Conservation (phyloP, 495 filamentous ascomycete species). For the Penicillium coprophilum region DNA sequence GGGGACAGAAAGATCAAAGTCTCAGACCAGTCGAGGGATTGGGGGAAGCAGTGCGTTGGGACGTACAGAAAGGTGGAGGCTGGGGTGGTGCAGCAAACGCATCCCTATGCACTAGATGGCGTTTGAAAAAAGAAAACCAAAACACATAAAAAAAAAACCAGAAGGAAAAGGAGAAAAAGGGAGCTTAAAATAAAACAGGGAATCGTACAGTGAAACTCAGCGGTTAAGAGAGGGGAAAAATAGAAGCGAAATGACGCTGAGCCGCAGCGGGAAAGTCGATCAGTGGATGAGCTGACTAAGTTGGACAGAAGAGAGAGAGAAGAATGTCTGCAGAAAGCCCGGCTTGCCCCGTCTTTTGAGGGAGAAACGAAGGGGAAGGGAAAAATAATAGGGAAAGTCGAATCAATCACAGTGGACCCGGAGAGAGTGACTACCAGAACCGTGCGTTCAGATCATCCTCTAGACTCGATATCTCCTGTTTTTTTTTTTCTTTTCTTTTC, state of each 20-base stretch:
- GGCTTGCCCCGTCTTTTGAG: constrained; percentile 27
- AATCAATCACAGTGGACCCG: constrained; percentile 23
- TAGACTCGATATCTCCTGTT: constrained; percentile 5
- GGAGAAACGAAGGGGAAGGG: constrained; percentile 9
- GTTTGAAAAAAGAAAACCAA: constrained; percentile 36
- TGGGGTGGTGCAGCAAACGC: constrained; percentile 36
- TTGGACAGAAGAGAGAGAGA: constrained; percentile 19
- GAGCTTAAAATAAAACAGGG: constrained; percentile 7
- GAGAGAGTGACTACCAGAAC: constrained; percentile 6
- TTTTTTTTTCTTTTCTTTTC: background rate
- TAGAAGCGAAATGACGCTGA: constrained; percentile 24
- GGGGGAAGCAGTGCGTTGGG: constrained; percentile 15
- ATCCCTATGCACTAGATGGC: constrained; percentile 27
- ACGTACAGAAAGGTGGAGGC: constrained; percentile 32
- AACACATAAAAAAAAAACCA: constrained; percentile 27
- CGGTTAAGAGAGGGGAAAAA: constrained; percentile 12
- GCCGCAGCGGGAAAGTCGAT: constrained; percentile 28
- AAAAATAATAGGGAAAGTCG: constrained; percentile 15
- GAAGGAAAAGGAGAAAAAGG: constrained; percentile 11
- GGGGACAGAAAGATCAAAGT: constrained; percentile 22
- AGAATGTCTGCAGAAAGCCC: constrained; percentile 35
- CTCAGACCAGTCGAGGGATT: constrained; percentile 17
- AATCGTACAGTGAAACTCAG: constrained; percentile 8
- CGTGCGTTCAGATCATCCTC: constrained; percentile 15
- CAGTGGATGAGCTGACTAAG: constrained; percentile 29